Percentiles rank a stretch among this genome's conserved stretches.
Conservation (phyloP, 345 rosid species). For the Pugionium cornutum region DNA sequence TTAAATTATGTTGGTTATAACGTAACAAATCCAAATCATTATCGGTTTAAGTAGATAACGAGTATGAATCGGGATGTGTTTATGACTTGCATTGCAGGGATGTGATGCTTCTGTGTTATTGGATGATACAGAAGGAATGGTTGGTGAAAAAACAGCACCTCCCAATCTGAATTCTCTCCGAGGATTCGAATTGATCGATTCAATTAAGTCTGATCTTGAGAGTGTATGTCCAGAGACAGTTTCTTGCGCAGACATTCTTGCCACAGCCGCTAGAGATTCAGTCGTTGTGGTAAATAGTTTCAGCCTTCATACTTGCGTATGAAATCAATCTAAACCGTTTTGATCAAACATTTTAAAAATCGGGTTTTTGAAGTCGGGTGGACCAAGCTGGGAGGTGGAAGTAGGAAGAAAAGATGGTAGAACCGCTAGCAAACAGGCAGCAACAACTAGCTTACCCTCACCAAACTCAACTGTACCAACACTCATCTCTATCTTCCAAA, state of each 20-base stretch:
- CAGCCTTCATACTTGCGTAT: neutral
- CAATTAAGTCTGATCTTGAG: constrained; percentile 67
- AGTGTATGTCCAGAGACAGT: constrained; percentile 72
- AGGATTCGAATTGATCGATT: constrained; percentile 81
- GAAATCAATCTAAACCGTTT: neutral
- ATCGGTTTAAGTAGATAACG: constrained; percentile 14
- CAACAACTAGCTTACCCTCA: constrained; percentile 59
- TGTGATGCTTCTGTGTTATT: constrained; percentile 83
- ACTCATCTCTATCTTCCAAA: constrained; percentile 62
- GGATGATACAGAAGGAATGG: constrained; percentile 58
- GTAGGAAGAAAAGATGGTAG: constrained; percentile 75
- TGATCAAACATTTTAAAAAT: neutral
- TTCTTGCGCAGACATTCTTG: constrained; percentile 90
- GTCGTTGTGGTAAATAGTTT: constrained; percentile 58
- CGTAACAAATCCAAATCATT: neutral
- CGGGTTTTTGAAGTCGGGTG: constrained; percentile 61
- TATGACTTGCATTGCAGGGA: constrained; percentile 51
- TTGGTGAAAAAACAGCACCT: constrained; percentile 80
- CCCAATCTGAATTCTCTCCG: constrained; percentile 80
- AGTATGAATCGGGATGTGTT: neutral
- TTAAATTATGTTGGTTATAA: neutral
- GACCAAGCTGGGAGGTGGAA: constrained; percentile 84
- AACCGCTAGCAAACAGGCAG: constrained; percentile 66
- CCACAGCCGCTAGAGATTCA: constrained; percentile 73
- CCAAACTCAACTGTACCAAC: constrained; percentile 68